Evolutionary conservation across 2,329 filamentous ascomycete genomes (phyloP).

Genomic region (Phaeosphaeriaceae sp.): DNA sequence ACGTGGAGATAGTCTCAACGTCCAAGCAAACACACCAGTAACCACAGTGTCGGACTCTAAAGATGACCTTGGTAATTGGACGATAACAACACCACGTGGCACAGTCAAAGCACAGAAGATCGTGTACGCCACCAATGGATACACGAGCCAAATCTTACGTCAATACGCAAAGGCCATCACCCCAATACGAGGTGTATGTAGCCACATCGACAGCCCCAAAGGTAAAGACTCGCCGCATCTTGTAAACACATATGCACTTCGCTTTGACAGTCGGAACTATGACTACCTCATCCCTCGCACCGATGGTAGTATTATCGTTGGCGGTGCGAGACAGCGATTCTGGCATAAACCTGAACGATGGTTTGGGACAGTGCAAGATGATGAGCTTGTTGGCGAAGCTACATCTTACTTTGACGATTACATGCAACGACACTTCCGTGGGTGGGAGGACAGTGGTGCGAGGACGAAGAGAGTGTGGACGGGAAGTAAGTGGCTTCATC

Average conservation of each 20-base stretch:
- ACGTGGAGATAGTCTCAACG: neutral
- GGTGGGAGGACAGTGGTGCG: neutral
- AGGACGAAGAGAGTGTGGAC: slow-evolving; percentile 1
- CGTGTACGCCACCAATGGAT: slow-evolving; percentile 5
- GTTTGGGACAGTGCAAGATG: slow-evolving; percentile 1
- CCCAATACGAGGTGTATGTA: slow-evolving; percentile 6
- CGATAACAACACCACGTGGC: slow-evolving; percentile 2
- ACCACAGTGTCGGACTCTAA: neutral
- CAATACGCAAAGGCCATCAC: slow-evolving; percentile 2
- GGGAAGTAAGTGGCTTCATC: neutral
- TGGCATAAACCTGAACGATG: slow-evolving; percentile 5
- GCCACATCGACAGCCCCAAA: neutral
- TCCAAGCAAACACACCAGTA: slow-evolving; percentile 6
- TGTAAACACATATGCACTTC: slow-evolving; percentile 4
- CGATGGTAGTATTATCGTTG: slow-evolving; percentile 8
- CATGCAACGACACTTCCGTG: slow-evolving; percentile 7
- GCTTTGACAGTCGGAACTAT: slow-evolving; percentile 7
- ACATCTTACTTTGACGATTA: slow-evolving; percentile 4
- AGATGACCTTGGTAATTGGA: neutral
- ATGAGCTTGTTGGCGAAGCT: slow-evolving; percentile 5
- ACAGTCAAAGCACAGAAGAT: slow-evolving; percentile 5
- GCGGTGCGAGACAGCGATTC: neutral
- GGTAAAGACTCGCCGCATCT: slow-evolving; percentile 2
- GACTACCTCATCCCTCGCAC: slow-evolving; percentile 4
- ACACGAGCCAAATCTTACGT: slow-evolving; percentile 4